Evolutionary conservation across 257 asterid species (phyloP).

Genomic region (Solanum dulcamara): DNA sequence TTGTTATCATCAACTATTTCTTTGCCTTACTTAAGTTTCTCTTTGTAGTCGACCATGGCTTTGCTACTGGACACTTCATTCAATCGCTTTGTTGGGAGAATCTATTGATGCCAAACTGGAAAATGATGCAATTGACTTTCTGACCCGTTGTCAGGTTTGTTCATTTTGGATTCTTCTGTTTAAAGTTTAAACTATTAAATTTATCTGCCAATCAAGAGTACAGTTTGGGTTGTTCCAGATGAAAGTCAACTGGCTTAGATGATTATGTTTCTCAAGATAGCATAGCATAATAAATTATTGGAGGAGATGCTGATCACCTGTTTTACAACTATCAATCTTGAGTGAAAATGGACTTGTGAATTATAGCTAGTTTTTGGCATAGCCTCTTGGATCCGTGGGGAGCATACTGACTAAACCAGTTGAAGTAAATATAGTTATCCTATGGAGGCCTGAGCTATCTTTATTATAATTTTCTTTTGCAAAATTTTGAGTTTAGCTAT

Average conservation of each 20-base stretch:
- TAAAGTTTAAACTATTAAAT: background rate
- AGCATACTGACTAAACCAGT: background rate
- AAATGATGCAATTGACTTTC: constrained; percentile 53
- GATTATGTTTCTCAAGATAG: background rate
- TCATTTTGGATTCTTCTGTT: background rate
- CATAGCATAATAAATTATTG: background rate
- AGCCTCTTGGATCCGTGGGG: background rate
- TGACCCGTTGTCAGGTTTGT: constrained; percentile 67
- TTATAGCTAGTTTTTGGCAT: background rate
- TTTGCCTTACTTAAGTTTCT: background rate
- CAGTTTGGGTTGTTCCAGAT: background rate
- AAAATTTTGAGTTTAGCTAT: too few relatives aligned
- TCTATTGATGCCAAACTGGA: constrained; percentile 47
- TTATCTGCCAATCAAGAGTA: background rate
- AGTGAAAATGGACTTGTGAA: background rate
- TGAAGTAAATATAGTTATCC: background rate
- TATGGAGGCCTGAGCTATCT: background rate
- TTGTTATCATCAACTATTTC: background rate
- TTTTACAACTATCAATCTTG: background rate
- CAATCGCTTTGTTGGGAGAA: constrained; percentile 77
- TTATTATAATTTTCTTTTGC: background rate
- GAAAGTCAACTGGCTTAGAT: background rate
- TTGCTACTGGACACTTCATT: constrained; percentile 90
- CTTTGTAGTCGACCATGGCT: constrained; percentile 89
- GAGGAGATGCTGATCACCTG: background rate